A percentile compares a stretch with the other conserved stretches of the same genome.
Conservation (phyloP, 2,329 filamentous ascomycete species). For the Colletotrichum lentis region DNA sequence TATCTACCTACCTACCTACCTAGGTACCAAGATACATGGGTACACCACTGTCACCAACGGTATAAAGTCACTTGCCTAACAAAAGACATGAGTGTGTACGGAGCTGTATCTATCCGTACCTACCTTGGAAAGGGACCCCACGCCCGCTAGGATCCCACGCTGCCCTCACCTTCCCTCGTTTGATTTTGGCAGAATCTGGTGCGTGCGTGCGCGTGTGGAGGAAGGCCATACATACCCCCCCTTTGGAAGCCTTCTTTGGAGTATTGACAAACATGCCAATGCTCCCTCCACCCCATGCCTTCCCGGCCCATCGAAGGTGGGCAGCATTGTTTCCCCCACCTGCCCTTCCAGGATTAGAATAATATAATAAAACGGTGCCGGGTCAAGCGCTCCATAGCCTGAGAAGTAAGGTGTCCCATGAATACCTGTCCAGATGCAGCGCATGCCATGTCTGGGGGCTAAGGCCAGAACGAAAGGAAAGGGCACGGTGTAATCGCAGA, state of each 20-base stretch:
- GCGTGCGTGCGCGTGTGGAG: conserved; percentile 26
- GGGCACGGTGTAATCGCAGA: background rate
- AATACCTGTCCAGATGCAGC: conserved; percentile 1
- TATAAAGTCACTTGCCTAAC: conserved; percentile 23
- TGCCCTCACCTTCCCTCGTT: conserved; percentile 12
- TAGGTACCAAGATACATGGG: no score
- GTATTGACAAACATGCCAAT: conserved; percentile 1
- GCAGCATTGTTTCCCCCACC: conserved; percentile 24
- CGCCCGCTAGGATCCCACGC: conserved; percentile 12
- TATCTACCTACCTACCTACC: no score
- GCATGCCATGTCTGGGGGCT: background rate
- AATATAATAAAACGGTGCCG: conserved; percentile 30
- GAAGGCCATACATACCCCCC: conserved; percentile 19
- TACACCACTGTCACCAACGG: background rate
- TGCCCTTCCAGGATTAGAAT: conserved; percentile 14
- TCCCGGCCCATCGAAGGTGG: background rate
- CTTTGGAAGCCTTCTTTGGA: conserved; percentile 10
- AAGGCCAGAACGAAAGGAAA: background rate
- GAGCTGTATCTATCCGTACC: no score
- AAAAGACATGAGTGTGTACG: conserved; percentile 11
- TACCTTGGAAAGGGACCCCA: conserved; percentile 5
- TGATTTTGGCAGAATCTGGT: conserved; percentile 26
- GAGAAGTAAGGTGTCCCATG: background rate
- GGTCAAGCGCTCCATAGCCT: conserved; percentile 36
- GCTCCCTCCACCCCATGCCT: background rate